phyloP scores from a whole-genome alignment of 2,329 filamentous ascomycete species.

The Clarireedia paspali region DNA sequence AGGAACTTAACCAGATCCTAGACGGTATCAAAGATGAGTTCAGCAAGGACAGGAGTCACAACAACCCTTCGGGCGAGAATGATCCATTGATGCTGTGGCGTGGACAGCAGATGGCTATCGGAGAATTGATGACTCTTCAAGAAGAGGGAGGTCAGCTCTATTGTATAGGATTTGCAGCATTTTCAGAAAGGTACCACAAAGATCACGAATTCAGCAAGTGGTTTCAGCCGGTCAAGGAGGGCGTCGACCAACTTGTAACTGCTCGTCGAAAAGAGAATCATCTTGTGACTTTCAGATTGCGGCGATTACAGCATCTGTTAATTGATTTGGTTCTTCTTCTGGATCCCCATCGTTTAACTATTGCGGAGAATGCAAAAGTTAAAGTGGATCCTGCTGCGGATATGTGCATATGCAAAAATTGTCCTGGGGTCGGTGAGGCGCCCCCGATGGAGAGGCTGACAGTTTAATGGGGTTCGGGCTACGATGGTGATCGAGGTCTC shows the following conservation, averaged over 20 bases:
- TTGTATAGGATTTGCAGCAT: constrained; percentile 21
- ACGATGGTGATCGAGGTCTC: no score
- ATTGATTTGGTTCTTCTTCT: constrained; percentile 18
- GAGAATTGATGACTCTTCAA: constrained; percentile 21
- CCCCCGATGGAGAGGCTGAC: constrained; percentile 10
- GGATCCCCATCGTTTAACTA: constrained; percentile 9
- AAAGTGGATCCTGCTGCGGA: constrained; percentile 17
- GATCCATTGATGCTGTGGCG: constrained; percentile 25
- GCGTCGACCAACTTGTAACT: constrained; percentile 11
- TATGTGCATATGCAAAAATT: constrained; percentile 15
- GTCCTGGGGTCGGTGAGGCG: constrained; percentile 9
- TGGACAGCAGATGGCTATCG: constrained; percentile 25
- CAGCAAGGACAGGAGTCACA: constrained; percentile 10
- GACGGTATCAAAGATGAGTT: constrained; percentile 16
- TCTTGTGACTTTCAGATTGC: constrained; percentile 14
- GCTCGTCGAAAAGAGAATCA: constrained; percentile 6
- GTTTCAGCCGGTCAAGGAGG: constrained; percentile 16
- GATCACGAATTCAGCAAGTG: constrained; percentile 15
- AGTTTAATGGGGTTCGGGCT: constrained; percentile 6
- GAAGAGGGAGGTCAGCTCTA: constrained; percentile 18
- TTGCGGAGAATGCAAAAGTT: constrained; percentile 1
- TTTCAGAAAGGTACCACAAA: constrained; percentile 13
- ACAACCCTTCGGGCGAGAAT: constrained; percentile 14
- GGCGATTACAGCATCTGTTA: constrained; percentile 18
- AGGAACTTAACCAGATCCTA: constrained; percentile 15